These are phyloP conservation scores for Haberlea rhodopensis DNA, from an alignment of 257 asterid genomes.

Conservation along the genomic window DNA sequence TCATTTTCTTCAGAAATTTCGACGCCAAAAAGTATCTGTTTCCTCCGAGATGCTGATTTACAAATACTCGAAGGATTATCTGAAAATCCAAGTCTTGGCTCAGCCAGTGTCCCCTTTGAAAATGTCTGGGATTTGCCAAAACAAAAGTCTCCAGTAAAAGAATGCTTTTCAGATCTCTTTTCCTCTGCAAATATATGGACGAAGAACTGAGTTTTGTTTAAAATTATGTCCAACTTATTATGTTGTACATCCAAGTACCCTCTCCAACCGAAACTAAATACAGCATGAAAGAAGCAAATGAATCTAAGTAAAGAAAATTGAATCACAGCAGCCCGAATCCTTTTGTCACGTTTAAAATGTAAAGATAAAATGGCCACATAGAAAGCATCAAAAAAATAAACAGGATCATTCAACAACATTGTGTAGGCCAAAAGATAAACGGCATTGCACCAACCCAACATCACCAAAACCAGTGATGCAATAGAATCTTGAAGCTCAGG, in stretches of 20 bases:
- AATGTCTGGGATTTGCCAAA: conserved; percentile 25
- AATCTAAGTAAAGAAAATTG: background rate
- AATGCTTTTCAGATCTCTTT: conserved; percentile 28
- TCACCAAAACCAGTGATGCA: conserved; percentile 1
- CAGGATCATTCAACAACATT: background rate
- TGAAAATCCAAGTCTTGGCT: conserved; percentile 28
- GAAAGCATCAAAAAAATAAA: background rate
- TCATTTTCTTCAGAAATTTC: conserved; percentile 53
- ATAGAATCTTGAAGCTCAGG: conserved; percentile 19
- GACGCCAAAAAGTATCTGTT: conserved; percentile 60
- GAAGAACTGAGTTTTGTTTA: too few species aligned
- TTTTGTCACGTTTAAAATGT: background rate
- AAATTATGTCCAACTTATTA: background rate
- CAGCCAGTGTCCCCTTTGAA: conserved; percentile 29
- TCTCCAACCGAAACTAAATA: background rate
- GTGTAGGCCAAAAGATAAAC: background rate
- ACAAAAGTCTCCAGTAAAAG: conserved; percentile 25
- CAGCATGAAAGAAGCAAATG: background rate
- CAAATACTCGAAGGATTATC: conserved; percentile 25
- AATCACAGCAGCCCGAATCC: background rate
- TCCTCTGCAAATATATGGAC: conserved; percentile 32
- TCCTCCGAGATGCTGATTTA: conserved; percentile 38
- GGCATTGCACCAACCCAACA: conserved; percentile 6
- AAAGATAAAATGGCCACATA: background rate
- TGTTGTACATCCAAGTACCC: background rate